Conservation (phyloP, 495 filamentous ascomycete genomes). For the Evernia prunastri region DNA sequence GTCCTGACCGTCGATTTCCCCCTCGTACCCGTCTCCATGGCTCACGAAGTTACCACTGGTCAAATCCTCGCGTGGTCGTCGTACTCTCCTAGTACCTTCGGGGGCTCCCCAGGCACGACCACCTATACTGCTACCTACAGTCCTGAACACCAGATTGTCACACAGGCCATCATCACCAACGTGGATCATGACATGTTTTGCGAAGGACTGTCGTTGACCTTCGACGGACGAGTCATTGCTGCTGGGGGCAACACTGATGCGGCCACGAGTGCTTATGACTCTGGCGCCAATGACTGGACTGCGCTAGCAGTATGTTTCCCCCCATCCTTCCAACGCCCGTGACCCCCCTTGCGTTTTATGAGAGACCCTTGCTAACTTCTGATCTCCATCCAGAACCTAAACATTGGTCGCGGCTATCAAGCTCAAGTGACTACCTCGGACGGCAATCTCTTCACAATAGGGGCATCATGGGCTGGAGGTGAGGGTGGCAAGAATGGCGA, state of each 20-base stretch:
- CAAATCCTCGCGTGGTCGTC: slow-evolving; percentile 42
- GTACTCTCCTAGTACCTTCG: slow-evolving; percentile 34
- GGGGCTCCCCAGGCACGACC: slow-evolving; percentile 36
- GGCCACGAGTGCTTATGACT: slow-evolving; percentile 41
- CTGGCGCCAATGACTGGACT: slow-evolving; percentile 14
- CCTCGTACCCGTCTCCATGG: slow-evolving; percentile 41
- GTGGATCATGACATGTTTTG: slow-evolving; percentile 58
- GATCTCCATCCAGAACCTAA: slow-evolving; percentile 31
- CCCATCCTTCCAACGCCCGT: background rate
- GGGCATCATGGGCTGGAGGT: slow-evolving; percentile 50
- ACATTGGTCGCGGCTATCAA: slow-evolving; percentile 51
- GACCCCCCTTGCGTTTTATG: background rate
- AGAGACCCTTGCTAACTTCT: background rate
- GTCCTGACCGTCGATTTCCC: slow-evolving; percentile 47
- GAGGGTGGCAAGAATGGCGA: slow-evolving; percentile 51
- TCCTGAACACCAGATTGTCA: slow-evolving; percentile 29
- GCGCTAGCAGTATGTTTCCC: slow-evolving; percentile 9
- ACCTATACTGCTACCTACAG: slow-evolving; percentile 38
- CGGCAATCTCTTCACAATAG: slow-evolving; percentile 52
- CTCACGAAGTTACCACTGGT: slow-evolving; percentile 33
- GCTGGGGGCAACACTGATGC: slow-evolving; percentile 44
- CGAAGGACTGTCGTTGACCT: slow-evolving; percentile 47
- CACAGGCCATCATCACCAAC: slow-evolving; percentile 36
- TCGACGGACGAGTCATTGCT: slow-evolving; percentile 45
- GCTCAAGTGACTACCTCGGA: slow-evolving; percentile 44